Percentiles rank a stretch among this genome's conserved stretches.
Conservation (phyloP, 139 green algal species). For the Desmodesmus armatus region DNA sequence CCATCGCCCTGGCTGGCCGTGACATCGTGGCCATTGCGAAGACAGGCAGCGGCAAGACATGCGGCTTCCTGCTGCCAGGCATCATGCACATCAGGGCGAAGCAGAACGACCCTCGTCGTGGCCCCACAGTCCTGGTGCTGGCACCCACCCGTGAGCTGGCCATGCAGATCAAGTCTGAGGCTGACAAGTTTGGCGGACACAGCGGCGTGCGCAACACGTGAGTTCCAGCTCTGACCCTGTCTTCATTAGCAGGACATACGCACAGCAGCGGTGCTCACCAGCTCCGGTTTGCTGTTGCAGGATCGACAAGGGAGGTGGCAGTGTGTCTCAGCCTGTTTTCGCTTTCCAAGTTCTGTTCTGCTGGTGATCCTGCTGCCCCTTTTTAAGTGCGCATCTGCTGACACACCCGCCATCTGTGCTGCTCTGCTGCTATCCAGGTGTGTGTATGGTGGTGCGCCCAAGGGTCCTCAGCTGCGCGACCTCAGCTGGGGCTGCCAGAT, state of each 20-base stretch:
- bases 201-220: constrained; percentile 84
- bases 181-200: constrained; percentile 92
- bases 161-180: constrained; percentile 93
- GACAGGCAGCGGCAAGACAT: constrained; percentile 91
- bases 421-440: constrained; percentile 56
- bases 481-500: constrained; percentile 83
- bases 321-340: too few relatives aligned
- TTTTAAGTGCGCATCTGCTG: too few relatives aligned
- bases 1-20: constrained; percentile 81
- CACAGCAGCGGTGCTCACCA: neutral
- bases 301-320: too few relatives aligned
- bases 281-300: too few relatives aligned
- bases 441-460: constrained; percentile 91
- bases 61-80: constrained; percentile 86
- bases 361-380: neutral
- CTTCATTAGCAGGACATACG: neutral
- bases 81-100: constrained; percentile 84
- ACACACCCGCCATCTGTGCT: neutral
- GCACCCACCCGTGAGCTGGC: constrained; percentile 96
- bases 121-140: constrained; percentile 87
- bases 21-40: constrained; percentile 91
- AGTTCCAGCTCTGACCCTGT: constrained; percentile 25
- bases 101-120: constrained; percentile 72
- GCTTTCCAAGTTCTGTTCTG: neutral
- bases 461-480: constrained; percentile 87